A percentile compares a stretch with the other conserved stretches of the same genome.
Conservation (phyloP, 2,329 filamentous ascomycete species). For the Xylaria multiplex region DNA sequence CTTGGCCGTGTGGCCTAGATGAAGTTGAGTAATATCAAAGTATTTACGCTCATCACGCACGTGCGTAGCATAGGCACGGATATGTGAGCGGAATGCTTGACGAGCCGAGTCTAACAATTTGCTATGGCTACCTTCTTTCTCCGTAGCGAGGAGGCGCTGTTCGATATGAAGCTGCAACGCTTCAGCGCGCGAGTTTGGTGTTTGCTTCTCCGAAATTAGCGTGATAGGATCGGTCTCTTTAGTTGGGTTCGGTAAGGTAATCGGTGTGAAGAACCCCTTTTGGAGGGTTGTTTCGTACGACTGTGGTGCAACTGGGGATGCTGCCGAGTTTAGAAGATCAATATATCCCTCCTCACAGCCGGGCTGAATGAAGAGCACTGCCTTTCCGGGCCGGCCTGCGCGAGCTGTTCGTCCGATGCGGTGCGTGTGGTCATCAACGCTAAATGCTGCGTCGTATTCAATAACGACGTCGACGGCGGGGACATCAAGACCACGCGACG, state of each 20-base stretch:
- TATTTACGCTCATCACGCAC: constrained; percentile 83
- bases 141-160: constrained; percentile 62
- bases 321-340: constrained; percentile 68
- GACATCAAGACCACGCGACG: constrained; percentile 93
- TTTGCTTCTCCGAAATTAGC: constrained; percentile 54
- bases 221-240: constrained; percentile 69
- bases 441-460: constrained; percentile 96
- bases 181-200: constrained; percentile 62
- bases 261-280: constrained; percentile 69
- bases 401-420: constrained; percentile 94
- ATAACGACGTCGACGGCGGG: constrained; percentile 94
- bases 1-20: constrained; percentile 93
- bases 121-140: constrained; percentile 39
- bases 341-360: constrained; percentile 94
- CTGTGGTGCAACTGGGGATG: constrained; percentile 58
- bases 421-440: constrained; percentile 91
- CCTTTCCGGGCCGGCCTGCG: constrained; percentile 87
- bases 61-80: constrained; percentile 95
- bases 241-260: constrained; percentile 67
- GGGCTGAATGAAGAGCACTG: constrained; percentile 88
- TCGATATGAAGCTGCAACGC: constrained; percentile 68
- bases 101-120: constrained; percentile 82
- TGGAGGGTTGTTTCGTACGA: constrained; percentile 68
- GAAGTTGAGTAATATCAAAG: constrained; percentile 91
- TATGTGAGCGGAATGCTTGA: constrained; percentile 88